Evolutionary conservation across 2,329 filamentous ascomycete genomes (phyloP).

Genomic region (Purpureocillium takamizusanense): DNA sequence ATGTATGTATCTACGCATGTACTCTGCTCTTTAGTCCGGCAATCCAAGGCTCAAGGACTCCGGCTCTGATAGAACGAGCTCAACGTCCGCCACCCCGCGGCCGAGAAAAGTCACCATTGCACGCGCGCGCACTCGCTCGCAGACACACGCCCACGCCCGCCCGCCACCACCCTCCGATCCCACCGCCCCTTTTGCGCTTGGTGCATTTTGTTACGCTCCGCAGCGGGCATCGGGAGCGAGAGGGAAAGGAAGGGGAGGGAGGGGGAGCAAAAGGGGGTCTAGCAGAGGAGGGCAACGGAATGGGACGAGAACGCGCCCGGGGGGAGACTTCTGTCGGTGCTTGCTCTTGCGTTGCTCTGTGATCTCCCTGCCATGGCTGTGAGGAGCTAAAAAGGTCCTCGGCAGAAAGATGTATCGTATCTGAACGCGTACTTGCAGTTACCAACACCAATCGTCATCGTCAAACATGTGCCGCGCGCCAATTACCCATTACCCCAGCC

Average conservation of each 20-base stretch:
- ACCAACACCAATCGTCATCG: too few relatives aligned
- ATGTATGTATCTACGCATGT: slow-evolving; percentile 28
- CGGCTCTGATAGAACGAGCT: slow-evolving; percentile 56
- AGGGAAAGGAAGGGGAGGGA: too few relatives aligned
- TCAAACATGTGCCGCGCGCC: too few relatives aligned
- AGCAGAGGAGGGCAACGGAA: too few relatives aligned
- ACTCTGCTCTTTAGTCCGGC: slow-evolving; percentile 55
- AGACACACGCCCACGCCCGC: too few relatives aligned
- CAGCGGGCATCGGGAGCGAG: slow-evolving; percentile 10
- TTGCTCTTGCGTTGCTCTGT: slow-evolving; percentile 52
- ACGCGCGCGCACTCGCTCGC: too few relatives aligned
- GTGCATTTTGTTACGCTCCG: slow-evolving; percentile 20
- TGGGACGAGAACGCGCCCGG: too few relatives aligned
- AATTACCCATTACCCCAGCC: too few relatives aligned
- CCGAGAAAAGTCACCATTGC: too few relatives aligned
- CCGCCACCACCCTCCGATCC: neutral
- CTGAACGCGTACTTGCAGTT: slow-evolving; percentile 38
- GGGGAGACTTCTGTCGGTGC: too few relatives aligned
- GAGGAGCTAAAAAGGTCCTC: slow-evolving; percentile 9
- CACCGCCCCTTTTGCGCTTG: slow-evolving; percentile 12
- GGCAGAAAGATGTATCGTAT: slow-evolving; percentile 57
- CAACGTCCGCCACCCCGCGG: slow-evolving; percentile 1
- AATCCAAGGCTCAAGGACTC: slow-evolving; percentile 47
- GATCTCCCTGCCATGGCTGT: slow-evolving; percentile 44
- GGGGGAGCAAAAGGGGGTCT: too few relatives aligned